phyloP scores from a whole-genome alignment of 1,284 basidiomycete species.

The Tetrapyrgos nigripes region DNA sequence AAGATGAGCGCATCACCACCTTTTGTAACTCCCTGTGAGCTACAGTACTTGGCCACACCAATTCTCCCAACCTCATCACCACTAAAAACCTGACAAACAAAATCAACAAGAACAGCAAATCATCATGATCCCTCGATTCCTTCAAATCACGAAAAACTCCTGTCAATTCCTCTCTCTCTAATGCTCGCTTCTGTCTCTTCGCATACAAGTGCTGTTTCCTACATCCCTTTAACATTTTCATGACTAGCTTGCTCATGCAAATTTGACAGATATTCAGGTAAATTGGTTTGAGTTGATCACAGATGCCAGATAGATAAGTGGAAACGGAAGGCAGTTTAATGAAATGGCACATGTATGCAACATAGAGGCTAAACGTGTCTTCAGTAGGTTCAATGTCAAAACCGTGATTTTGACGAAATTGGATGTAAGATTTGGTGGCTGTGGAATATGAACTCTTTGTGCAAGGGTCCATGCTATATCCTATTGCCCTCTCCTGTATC shows the following conservation, averaged over 20 bases:
- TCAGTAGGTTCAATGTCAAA: slow-evolving; percentile 36
- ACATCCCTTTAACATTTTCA: slow-evolving; percentile 15
- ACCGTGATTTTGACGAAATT: slow-evolving; percentile 35
- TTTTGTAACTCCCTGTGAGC: slow-evolving; percentile 14
- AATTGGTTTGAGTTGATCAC: slow-evolving; percentile 25
- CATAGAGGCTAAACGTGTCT: slow-evolving; percentile 32
- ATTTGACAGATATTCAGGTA: slow-evolving; percentile 24
- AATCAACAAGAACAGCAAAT: slow-evolving; percentile 11
- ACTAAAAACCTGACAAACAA: background rate
- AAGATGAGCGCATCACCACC: background rate
- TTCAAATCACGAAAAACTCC: background rate
- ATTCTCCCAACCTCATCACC: slow-evolving; percentile 2
- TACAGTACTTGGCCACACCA: background rate
- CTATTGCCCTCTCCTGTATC: slow-evolving; percentile 21
- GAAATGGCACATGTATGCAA: slow-evolving; percentile 32
- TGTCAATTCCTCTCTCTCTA: background rate
- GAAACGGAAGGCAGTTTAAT: slow-evolving; percentile 27
- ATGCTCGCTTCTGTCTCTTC: slow-evolving; percentile 10
- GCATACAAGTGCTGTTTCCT: slow-evolving; percentile 1
- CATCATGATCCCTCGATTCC: slow-evolving; percentile 7
- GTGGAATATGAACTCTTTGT: slow-evolving; percentile 27
- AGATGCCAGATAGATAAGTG: slow-evolving; percentile 37
- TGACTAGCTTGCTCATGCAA: slow-evolving; percentile 20
- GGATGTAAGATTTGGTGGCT: slow-evolving; percentile 33
- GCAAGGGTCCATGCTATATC: slow-evolving; percentile 20